Conservation (phyloP, 2,329 filamentous ascomycete species). For the Aspergillus japonicus region DNA sequence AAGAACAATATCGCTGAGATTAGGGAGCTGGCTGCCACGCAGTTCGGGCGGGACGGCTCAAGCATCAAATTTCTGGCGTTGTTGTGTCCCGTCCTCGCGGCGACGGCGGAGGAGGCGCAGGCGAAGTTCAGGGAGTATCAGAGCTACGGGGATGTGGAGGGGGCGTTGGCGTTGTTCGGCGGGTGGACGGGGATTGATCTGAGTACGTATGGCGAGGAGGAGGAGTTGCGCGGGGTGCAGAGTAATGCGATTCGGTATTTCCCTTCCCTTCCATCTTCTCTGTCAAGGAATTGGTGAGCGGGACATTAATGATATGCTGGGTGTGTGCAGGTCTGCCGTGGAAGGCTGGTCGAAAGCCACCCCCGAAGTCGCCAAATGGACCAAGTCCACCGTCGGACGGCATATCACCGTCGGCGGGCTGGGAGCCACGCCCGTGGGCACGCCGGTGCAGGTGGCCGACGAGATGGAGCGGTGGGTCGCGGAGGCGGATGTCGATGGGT, state of each 20-base stretch:
- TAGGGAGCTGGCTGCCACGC: conserved; percentile 52
- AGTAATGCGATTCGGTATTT: conserved; percentile 57
- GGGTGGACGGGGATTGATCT: conserved; percentile 73
- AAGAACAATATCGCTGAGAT: conserved; percentile 64
- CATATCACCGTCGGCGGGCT: conserved; percentile 68
- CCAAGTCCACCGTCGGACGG: conserved; percentile 67
- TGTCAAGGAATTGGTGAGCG: neutral
- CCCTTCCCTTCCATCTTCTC: neutral
- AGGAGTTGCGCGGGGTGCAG: conserved; percentile 62
- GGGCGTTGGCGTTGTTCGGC: conserved; percentile 68
- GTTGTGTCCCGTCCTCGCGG: conserved; percentile 63
- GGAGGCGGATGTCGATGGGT: conserved; percentile 71
- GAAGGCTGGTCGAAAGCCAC: conserved; percentile 55
- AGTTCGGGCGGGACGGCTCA: conserved; percentile 55
- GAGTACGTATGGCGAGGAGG: conserved; percentile 59
- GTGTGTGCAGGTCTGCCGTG: conserved; percentile 47
- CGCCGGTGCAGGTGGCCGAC: conserved; percentile 64
- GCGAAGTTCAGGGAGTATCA: conserved; percentile 63
- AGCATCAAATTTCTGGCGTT: conserved; percentile 68
- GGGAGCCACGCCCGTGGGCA: conserved; percentile 64
- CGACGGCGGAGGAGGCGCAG: conserved; percentile 64
- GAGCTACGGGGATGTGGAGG: conserved; percentile 63
- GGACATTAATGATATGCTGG: conserved; percentile 1
- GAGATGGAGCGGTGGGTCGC: conserved; percentile 65
- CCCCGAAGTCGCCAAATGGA: conserved; percentile 66